Evolutionary conservation across 1,284 basidiomycete genomes (phyloP), one percentile per base, ranked within the genome.

Genomic region (Caloboletus inedulis): DNA sequence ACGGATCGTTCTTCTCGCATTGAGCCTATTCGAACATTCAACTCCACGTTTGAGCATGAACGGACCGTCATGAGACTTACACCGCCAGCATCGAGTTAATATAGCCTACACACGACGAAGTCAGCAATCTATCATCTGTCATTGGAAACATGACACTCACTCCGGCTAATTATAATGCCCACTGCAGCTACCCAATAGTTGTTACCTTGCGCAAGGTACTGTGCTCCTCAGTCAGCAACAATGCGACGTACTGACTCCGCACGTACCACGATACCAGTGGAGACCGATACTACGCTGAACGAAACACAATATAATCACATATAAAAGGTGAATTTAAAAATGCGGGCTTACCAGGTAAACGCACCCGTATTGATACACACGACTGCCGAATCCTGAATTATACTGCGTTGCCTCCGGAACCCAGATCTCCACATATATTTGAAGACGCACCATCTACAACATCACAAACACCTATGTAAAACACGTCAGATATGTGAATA

Each of bases 371-470:
- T 55, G 12, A 61, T 52, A 14, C 40, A 59, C 10, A 59, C 25
- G 3, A 59, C 13, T 2, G 58, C 58, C 37, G 61, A 7, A 34
- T 61, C 58, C 29, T 43, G 56, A n/a, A 59, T 50, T 5, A 36
- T 19, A 4, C 27, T 56, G 6, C 52, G 49, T 34, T 31, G 36
- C 25, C 34, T 51, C 13, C 56, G 59, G 19, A 61, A 59, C 12
- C 48, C 53, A 12, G 56, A 42, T 33, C 12, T 59, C 58, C 52
- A 59, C 56, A 61, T 40, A 14, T 59, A 59, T 25, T 49, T 55
- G 35, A 59, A 50, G 25, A 27, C 25, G 7, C 25, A 30, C 0
- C 3, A 49, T 54, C 7, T 30, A 58, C 58, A 57, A 13, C 1
- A 49, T n/a, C 10, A 3, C 16, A 25, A 51, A 3, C 4, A 59